Percentiles rank a stretch among this genome's conserved stretches.
Evolutionary conservation across 1,139 yeast species (phyloP).

Genomic region (Lodderomyces jiufengensis): DNA sequence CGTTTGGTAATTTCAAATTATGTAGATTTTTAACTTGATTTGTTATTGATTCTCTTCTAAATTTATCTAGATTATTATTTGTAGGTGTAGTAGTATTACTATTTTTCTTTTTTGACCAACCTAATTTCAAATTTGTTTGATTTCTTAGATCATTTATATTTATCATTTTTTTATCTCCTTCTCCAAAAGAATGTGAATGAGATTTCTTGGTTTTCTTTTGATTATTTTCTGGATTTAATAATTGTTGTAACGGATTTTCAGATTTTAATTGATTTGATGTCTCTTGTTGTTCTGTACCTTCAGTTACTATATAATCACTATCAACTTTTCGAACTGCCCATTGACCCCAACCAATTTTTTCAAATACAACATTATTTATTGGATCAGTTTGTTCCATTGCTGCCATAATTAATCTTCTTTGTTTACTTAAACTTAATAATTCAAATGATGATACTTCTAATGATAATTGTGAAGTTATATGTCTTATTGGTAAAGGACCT

Average conservation of each 20-base stretch:
- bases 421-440: conserved; percentile 77
- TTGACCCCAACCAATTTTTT: conserved; percentile 97
- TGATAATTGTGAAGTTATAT: conserved; percentile 76
- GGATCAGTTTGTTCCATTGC: conserved; percentile 71
- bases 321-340: conserved; percentile 78
- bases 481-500: conserved; percentile 90
- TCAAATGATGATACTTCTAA: conserved; percentile 78
- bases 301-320: conserved; percentile 47
- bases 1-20: conserved; percentile 43
- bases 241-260: conserved; percentile 1
- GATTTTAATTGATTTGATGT: conserved; percentile 5
- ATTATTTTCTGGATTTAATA: conserved; percentile 13
- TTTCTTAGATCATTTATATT: conserved; percentile 37
- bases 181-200: neutral
- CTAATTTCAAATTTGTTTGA: conserved; percentile 39
- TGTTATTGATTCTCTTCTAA: conserved; percentile 57
- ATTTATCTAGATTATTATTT: conserved; percentile 2
- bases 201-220: conserved; percentile 15
- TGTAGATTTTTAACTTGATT: conserved; percentile 44
- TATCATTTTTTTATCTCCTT: conserved; percentile 34
- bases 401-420: conserved; percentile 83
- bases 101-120: conserved; percentile 42
- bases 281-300: conserved; percentile 30
- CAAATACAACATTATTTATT: conserved; percentile 65
- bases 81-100: neutral